phyloP scores from a whole-genome alignment of 352 stramenopile species.

The Pythium sp. region DNA sequence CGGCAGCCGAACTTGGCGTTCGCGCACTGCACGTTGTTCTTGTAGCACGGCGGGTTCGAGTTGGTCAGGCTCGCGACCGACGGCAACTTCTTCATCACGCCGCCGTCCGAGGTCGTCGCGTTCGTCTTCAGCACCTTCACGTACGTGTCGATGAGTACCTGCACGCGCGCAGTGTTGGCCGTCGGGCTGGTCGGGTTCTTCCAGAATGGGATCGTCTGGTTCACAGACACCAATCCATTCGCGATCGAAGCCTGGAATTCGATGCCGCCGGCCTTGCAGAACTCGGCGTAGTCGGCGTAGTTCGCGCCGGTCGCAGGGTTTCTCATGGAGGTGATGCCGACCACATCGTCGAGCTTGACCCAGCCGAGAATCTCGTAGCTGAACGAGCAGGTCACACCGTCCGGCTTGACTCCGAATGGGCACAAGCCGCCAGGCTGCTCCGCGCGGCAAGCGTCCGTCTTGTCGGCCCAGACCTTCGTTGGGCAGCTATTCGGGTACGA shows the following conservation, averaged over 20 bases:
- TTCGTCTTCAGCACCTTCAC: background rate
- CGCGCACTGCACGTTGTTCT: constrained; percentile 50
- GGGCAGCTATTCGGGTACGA: too few relatives aligned
- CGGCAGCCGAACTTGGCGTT: constrained; percentile 45
- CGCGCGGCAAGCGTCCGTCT: too few relatives aligned
- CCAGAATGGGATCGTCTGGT: constrained; percentile 58
- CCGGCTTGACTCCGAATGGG: constrained; percentile 45
- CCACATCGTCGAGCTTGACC: constrained; percentile 41
- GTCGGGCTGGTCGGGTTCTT: constrained; percentile 35
- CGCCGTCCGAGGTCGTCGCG: constrained; percentile 5
- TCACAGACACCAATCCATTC: background rate
- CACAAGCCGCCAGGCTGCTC: too few relatives aligned
- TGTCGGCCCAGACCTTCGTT: too few relatives aligned
- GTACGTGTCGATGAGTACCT: constrained; percentile 34
- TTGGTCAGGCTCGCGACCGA: constrained; percentile 27
- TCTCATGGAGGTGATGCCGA: constrained; percentile 64
- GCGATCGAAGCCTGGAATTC: constrained; percentile 37
- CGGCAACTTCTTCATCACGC: constrained; percentile 44
- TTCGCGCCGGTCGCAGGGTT: constrained; percentile 26
- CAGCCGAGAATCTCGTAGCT: constrained; percentile 71
- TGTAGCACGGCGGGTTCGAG: constrained; percentile 60
- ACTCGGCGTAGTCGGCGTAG: constrained; percentile 66
- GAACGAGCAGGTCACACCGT: constrained; percentile 66
- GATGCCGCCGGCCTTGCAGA: constrained; percentile 49
- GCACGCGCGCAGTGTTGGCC: constrained; percentile 44